Evolutionary conservation across 441 rosid genomes (phyloP).

Genomic region (Manihot esculenta): DNA sequence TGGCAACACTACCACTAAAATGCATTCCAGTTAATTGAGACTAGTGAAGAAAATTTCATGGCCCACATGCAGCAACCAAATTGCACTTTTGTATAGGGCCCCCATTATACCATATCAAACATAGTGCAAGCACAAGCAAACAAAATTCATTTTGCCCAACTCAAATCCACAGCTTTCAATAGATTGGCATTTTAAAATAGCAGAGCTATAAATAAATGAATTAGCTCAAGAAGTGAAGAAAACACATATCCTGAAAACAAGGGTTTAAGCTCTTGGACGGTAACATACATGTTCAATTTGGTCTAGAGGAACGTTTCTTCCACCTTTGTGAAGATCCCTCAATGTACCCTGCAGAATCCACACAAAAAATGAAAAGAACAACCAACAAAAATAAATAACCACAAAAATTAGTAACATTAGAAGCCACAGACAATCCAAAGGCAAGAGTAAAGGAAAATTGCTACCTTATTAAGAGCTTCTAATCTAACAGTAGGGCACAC

Average conservation of each 20-base stretch:
- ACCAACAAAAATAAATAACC: conserved; percentile 6
- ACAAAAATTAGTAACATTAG: not conserved
- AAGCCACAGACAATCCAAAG: not conserved
- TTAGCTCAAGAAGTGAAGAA: conserved; percentile 1
- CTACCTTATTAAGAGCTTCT: not conserved
- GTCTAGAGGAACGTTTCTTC: conserved; percentile 47
- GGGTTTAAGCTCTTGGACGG: conserved; percentile 6
- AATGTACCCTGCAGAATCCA: conserved; percentile 58
- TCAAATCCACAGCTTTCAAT: not conserved
- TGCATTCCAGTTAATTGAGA: not conserved
- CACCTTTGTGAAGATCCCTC: conserved; percentile 72
- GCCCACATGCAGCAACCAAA: not conserved
- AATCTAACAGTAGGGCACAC: not conserved
- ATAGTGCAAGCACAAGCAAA: not conserved
- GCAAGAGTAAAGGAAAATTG: not conserved
- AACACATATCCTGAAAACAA: conserved; percentile 9
- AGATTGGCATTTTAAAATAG: not conserved
- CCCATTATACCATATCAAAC: not conserved
- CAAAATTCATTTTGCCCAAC: not conserved
- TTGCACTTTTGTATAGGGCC: not conserved
- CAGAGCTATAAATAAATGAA: not conserved
- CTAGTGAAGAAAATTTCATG: conserved; percentile 4
- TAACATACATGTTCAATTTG: conserved; percentile 53
- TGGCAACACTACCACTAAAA: not conserved
- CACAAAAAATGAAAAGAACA: conserved; percentile 13